Percentiles rank a stretch among this genome's conserved stretches.
Evolutionary conservation across 495 filamentous ascomycete species (phyloP).

Genomic region (Penicillium chermesinum): DNA sequence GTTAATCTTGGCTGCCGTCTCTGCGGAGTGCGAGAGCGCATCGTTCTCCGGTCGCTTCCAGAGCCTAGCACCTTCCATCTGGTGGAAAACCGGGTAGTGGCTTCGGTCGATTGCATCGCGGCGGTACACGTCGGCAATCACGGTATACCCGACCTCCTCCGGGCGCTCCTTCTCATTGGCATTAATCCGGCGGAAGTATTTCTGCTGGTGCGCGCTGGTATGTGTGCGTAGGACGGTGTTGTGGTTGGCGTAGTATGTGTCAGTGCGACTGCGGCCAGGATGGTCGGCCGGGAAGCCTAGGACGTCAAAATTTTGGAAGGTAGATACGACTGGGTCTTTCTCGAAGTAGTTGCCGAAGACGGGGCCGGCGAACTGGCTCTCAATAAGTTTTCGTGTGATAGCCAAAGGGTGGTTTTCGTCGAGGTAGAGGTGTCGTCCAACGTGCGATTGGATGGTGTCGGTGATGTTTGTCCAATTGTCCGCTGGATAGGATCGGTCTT

Average conservation of each 20-base stretch:
- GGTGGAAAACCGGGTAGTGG: constrained; percentile 96
- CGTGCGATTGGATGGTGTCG: constrained; percentile 62
- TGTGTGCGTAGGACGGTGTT: constrained; percentile 85
- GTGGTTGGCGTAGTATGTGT: constrained; percentile 94
- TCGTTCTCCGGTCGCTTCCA: constrained; percentile 73
- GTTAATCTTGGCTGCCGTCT: constrained; percentile 46
- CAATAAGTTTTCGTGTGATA: constrained; percentile 87
- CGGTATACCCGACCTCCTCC: constrained; percentile 72
- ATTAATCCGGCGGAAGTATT: constrained; percentile 63
- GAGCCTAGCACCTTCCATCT: constrained; percentile 92
- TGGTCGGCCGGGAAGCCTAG: constrained; percentile 85
- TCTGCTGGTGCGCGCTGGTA: constrained; percentile 87
- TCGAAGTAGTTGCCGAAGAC: constrained; percentile 70
- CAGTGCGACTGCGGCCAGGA: constrained; percentile 77
- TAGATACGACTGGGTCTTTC: constrained; percentile 79
- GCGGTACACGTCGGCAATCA: constrained; percentile 94
- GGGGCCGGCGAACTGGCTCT: constrained; percentile 74
- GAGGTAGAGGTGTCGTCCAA: constrained; percentile 74
- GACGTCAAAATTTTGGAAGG: constrained; percentile 89
- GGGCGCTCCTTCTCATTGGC: constrained; percentile 45
- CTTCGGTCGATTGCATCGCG: constrained; percentile 90
- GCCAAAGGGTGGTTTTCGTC: constrained; percentile 83
- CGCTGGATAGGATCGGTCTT: constrained; percentile 56
- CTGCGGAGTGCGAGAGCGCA: constrained; percentile 41
- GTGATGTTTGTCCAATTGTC: constrained; percentile 88